Evolutionary conservation across 2,329 filamentous ascomycete species (phyloP).

Genomic region (Beauveria varroae): DNA sequence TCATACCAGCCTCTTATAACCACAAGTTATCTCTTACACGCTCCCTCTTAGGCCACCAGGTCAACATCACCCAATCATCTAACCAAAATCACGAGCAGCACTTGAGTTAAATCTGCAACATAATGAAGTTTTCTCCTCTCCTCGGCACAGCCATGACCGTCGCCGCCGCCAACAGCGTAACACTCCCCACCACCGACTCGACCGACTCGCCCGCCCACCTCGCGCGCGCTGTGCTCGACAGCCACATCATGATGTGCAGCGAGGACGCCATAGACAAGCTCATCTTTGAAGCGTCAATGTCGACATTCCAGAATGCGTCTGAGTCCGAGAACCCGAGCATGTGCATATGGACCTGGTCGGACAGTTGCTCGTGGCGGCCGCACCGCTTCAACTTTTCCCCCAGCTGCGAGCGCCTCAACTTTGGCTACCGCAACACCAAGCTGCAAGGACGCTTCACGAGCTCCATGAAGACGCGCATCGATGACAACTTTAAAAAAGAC

Average conservation of each 20-base stretch:
- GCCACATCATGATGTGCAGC: neutral
- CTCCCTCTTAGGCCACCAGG: no score
- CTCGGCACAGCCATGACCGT: neutral
- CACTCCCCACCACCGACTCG: neutral
- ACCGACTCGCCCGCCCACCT: neutral
- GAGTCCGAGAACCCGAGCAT: conserved; percentile 21
- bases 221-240: neutral
- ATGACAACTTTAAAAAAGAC: conserved; percentile 32
- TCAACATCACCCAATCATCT: no score
- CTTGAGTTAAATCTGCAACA: neutral
- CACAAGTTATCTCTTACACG: no score
- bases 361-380: no score
- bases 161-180: neutral
- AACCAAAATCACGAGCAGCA: neutral
- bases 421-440: conserved; percentile 26
- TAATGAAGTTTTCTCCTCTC: conserved; percentile 5
- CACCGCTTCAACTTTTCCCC: conserved; percentile 17
- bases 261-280: neutral
- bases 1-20: no score
- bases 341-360: neutral
- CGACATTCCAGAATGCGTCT: neutral
- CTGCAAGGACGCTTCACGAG: conserved; percentile 28
- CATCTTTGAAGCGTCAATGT: conserved; percentile 1
- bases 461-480: conserved; percentile 27
- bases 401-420: conserved; percentile 20